Evolutionary conservation across 2,329 filamentous ascomycete genomes (phyloP).

Genomic region (Erysiphe neolycopersici): DNA sequence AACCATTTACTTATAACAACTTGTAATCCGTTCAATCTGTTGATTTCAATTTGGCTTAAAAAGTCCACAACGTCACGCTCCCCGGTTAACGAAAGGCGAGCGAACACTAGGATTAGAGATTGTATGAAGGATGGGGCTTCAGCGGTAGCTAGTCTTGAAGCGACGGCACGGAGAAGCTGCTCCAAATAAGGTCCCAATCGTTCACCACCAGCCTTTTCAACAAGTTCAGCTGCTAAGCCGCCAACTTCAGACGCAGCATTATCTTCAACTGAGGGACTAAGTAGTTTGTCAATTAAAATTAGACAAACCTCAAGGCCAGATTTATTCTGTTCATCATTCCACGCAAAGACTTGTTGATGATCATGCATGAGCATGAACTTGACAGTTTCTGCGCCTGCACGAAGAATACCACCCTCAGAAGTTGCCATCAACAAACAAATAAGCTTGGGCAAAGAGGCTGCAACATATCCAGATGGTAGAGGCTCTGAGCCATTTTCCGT

Average conservation of each 20-base stretch:
- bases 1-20: constrained; percentile 88
- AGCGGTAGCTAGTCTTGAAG: constrained; percentile 56
- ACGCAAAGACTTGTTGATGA: constrained; percentile 66
- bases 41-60: constrained; percentile 58
- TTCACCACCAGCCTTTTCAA: constrained; percentile 84
- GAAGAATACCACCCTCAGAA: constrained; percentile 65
- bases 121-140: constrained; percentile 79
- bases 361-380: constrained; percentile 81
- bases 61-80: constrained; percentile 82
- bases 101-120: constrained; percentile 85
- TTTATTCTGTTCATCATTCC: constrained; percentile 55
- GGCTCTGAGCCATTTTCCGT: constrained; percentile 64
- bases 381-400: constrained; percentile 60
- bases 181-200: constrained; percentile 72
- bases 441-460: constrained; percentile 64
- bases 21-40: constrained; percentile 55
- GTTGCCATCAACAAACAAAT: constrained; percentile 59
- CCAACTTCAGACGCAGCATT: constrained; percentile 91
- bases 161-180: constrained; percentile 71
- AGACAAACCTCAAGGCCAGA: constrained; percentile 72
- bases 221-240: constrained; percentile 74
- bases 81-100: constrained; percentile 60
- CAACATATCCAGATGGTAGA: constrained; percentile 64
- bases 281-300: constrained; percentile 71
- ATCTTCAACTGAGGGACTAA: constrained; percentile 66